Conservation (phyloP, 1,139 yeast species). For the Pichia norvegensis region DNA sequence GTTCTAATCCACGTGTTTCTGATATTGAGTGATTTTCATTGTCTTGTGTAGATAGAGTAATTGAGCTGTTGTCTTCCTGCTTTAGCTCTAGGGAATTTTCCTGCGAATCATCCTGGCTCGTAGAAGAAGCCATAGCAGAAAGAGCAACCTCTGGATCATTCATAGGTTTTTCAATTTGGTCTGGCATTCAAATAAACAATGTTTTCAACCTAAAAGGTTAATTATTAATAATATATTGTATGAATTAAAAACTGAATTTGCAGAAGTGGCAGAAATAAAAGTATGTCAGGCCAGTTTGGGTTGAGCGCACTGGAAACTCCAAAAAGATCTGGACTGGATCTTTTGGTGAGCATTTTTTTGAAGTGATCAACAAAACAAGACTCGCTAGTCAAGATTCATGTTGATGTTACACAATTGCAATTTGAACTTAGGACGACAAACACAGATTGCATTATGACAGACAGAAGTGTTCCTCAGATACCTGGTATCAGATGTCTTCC, state of each 20-base stretch:
- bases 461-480: slow-evolving; percentile 67
- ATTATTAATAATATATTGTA: neutral
- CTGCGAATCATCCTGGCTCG: neutral
- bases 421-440: neutral
- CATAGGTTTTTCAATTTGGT: neutral
- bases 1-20: too few species aligned
- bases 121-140: neutral
- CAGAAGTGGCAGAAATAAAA: neutral
- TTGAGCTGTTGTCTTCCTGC: too few species aligned
- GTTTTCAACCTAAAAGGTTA: too few species aligned
- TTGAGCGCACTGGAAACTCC: neutral
- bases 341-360: neutral
- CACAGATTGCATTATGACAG: slow-evolving; percentile 22
- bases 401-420: too few species aligned
- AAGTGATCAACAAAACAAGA: neutral
- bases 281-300: neutral
- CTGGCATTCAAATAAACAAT: too few species aligned
- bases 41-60: too few species aligned
- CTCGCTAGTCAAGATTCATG: neutral
- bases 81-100: neutral
- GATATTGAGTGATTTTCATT: too few species aligned
- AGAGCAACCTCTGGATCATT: neutral
- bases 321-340: neutral
- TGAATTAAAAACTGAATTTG: neutral
- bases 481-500: slow-evolving; percentile 78